Conservation (phyloP, 495 filamentous ascomycete genomes). For the Aspergillus baeticus region DNA sequence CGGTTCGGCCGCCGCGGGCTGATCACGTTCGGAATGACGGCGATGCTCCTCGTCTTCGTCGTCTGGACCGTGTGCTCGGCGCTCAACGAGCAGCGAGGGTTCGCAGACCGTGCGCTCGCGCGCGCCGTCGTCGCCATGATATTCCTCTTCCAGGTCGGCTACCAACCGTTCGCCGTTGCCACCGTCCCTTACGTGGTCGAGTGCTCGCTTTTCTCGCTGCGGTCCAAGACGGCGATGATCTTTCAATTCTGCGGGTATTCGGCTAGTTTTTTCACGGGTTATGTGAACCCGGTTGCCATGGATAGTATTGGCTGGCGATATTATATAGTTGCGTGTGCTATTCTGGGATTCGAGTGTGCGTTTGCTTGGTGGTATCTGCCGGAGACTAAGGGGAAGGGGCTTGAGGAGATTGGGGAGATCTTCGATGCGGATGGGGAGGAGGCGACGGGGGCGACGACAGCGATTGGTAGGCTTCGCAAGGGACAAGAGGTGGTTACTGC, state of each 20-base stretch:
- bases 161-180: slow-evolving; percentile 3
- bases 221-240: slow-evolving; percentile 5
- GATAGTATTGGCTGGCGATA: too few relatives aligned
- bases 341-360: too few relatives aligned
- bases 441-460: too few relatives aligned
- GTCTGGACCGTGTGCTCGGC: slow-evolving; percentile 9
- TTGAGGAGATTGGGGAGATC: too few relatives aligned
- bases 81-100: slow-evolving; percentile 1
- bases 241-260: slow-evolving; percentile 3
- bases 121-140: slow-evolving; percentile 4
- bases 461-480: too few relatives aligned
- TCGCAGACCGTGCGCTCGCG: background rate
- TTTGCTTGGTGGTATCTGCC: too few relatives aligned
- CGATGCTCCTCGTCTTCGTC: background rate
- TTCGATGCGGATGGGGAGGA: too few relatives aligned
- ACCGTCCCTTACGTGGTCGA: slow-evolving; percentile 9
- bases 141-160: slow-evolving; percentile 1
- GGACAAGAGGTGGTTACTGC: too few relatives aligned
- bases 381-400: too few relatives aligned
- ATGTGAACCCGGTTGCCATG: too few relatives aligned
- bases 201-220: slow-evolving; percentile 2
- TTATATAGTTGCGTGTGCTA: too few relatives aligned
- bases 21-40: background rate
- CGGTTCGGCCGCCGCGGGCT: background rate
- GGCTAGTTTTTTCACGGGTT: too few relatives aligned